Conservation (phyloP, 2,329 filamentous ascomycete species). For the Aspergillus intermedius region DNA sequence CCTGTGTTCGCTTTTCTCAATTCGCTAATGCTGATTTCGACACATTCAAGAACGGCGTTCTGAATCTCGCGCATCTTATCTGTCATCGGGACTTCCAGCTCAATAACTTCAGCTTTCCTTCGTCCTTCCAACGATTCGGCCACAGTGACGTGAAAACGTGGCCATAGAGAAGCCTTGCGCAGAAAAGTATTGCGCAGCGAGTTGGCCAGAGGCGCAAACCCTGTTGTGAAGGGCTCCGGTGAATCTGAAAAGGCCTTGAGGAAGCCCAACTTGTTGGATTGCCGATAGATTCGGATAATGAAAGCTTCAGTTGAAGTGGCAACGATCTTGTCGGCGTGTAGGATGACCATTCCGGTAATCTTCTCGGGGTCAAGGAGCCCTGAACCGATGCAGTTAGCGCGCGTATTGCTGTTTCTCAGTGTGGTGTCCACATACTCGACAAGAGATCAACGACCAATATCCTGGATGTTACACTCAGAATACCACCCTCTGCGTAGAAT, state of each 20-base stretch:
- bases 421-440: slow-evolving; percentile 46
- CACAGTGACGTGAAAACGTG: slow-evolving; percentile 85
- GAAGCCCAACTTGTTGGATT: slow-evolving; percentile 90
- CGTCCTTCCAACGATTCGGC: slow-evolving; percentile 84
- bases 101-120: slow-evolving; percentile 92
- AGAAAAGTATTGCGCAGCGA: slow-evolving; percentile 93
- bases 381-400: slow-evolving; percentile 16
- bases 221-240: slow-evolving; percentile 81
- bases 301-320: slow-evolving; percentile 91
- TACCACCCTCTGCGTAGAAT: slow-evolving; percentile 81
- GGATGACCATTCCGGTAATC: slow-evolving; percentile 76
- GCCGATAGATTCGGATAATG: slow-evolving; percentile 85
- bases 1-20: slow-evolving; percentile 85
- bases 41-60: slow-evolving; percentile 89
- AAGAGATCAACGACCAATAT: slow-evolving; percentile 92
- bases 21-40: slow-evolving; percentile 89
- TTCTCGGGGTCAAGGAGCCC: slow-evolving; percentile 69
- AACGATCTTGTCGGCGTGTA: slow-evolving; percentile 78
- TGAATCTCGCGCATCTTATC: slow-evolving; percentile 90
- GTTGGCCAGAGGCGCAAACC: slow-evolving; percentile 78
- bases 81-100: slow-evolving; percentile 93
- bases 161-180: slow-evolving; percentile 82
- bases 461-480: slow-evolving; percentile 92
- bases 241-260: slow-evolving; percentile 94
- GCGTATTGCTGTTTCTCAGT: neutral